Base-by-base conservation (phyloP, 139 green algal genomes). In the Chlamydomonas asymmetrica region DNA sequence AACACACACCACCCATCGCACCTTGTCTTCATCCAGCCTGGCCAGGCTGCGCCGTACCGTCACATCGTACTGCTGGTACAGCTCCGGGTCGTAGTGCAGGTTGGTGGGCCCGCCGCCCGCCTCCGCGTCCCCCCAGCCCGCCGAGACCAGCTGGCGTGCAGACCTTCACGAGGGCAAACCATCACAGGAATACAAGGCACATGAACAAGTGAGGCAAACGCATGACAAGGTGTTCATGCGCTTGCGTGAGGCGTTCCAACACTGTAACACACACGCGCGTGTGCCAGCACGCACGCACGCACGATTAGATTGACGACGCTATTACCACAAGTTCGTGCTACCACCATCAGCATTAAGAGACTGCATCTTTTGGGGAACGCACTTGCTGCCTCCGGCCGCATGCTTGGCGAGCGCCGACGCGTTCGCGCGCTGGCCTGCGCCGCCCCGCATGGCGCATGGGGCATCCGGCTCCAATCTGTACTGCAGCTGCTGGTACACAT, bases 41-140 rank as follows among this genome's bases (percentile, higher is more conserved):
- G 82, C 89, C 40, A 98, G 75, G 63, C 93, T 95, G n/a, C 88
- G 84, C 20, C 78, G 77, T 29, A 79, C 75, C 49, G 52, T n/a
- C 4, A 65, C 1, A 45, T 57, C 52, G 66, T 88, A 89, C 3
- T 80, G 54, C 2, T 34, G 23, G 56, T 91, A 92, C 13, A 63
- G n/a, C 18, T 86, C 85, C 16, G 80, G 48, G 39, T 91, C 73
- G 79, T 92, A 97, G 57, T 90, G 35, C 0, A 85, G 90, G 79
- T 97, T 97, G 4, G 95, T 76, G 2, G 80, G 70, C 1, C 56
- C 76, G 4, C 29, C 56, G 25, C 84, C 81, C 34, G 65, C 72
- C 69, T 88, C 86, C 32, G 92, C 90, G 62, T 97, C 93, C 6
- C 93, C 92, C 88, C 90, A 97, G 2, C 92, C 91, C 10, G 66